These are phyloP conservation scores for Hypoxylon lienhwacheense DNA, from an alignment of 495 filamentous ascomycete species.

Conservation along the genomic window DNA sequence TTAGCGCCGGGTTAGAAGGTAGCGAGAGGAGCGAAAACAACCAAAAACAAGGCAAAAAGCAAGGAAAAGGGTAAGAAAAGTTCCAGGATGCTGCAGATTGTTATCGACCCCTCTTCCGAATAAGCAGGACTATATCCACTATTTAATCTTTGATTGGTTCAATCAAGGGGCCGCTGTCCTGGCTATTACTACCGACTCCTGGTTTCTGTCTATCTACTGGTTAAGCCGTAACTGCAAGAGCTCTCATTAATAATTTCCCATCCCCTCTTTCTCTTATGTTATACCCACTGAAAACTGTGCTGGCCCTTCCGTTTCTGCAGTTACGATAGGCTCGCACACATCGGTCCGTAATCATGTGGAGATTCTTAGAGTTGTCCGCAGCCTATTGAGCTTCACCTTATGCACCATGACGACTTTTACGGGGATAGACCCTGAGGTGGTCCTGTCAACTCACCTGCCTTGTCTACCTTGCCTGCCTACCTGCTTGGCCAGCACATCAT, in stretches of 20 bases:
- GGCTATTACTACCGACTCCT: background rate
- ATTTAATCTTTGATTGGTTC: conserved; percentile 11
- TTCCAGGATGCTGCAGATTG: conserved; percentile 17
- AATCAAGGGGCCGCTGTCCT: background rate
- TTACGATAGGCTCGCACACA: conserved; percentile 30
- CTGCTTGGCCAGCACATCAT: conserved; percentile 37
- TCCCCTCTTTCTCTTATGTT: conserved; percentile 5
- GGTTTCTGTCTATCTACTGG: conserved; percentile 1
- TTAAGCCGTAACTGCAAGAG: conserved; percentile 4
- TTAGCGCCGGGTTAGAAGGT: conserved; percentile 20
- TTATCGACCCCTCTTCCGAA: conserved; percentile 24
- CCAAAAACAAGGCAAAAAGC: conserved; percentile 1
- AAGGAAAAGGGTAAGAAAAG: conserved; percentile 5
- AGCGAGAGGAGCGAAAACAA: conserved; percentile 1
- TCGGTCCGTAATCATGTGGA: conserved; percentile 33
- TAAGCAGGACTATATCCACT: conserved; percentile 8
- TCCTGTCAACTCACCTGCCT: conserved; percentile 9
- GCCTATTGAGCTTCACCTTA: conserved; percentile 31
- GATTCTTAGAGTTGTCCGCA: conserved; percentile 27
- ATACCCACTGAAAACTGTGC: conserved; percentile 25
- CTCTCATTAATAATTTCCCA: conserved; percentile 25
- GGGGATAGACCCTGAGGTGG: background rate
- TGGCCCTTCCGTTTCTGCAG: conserved; percentile 25
- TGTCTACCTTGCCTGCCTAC: no score
- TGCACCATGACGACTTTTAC: conserved; percentile 27